These are phyloP conservation scores for Colletotrichum aenigma DNA, from an alignment of 2,329 filamentous ascomycete species.

Conservation along the genomic window DNA sequence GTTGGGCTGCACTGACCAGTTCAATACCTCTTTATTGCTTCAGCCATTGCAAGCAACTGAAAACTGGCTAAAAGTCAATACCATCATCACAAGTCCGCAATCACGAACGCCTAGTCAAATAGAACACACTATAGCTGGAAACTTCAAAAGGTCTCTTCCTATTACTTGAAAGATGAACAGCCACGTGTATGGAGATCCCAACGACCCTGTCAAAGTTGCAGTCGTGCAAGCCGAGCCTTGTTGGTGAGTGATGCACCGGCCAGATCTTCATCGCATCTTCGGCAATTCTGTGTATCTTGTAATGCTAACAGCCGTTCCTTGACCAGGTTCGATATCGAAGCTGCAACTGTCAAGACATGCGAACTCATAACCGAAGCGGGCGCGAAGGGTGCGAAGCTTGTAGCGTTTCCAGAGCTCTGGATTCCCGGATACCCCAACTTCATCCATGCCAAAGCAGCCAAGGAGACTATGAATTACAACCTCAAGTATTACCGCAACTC, in stretches of 20 bases:
- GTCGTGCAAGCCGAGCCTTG: not conserved
- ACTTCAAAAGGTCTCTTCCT: not conserved
- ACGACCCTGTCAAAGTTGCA: not conserved
- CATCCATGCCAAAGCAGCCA: conserved; percentile 21
- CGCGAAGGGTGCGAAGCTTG: conserved; percentile 53
- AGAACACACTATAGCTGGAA: fast-evolving
- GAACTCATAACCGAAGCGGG: conserved; percentile 60
- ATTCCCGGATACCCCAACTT: conserved; percentile 52
- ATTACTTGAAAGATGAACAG: not conserved
- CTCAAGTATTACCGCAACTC: not conserved
- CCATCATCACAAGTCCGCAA: not conserved
- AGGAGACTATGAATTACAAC: not conserved
- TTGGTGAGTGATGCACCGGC: not conserved
- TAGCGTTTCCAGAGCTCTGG: conserved; percentile 60
- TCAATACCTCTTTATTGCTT: not conserved
- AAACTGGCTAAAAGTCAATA: not conserved
- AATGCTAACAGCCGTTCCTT: not conserved
- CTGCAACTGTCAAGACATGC: conserved; percentile 52
- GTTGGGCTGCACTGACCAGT: not conserved
- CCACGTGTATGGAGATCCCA: not conserved
- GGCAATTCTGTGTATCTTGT: not conserved
- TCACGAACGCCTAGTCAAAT: not conserved
- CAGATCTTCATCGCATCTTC: not conserved
- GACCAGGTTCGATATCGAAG: not conserved
- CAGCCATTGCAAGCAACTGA: not conserved